These are phyloP conservation scores for Kodamaea lidongshanica DNA, from an alignment of 805 yeast species.

Conservation along the genomic window DNA sequence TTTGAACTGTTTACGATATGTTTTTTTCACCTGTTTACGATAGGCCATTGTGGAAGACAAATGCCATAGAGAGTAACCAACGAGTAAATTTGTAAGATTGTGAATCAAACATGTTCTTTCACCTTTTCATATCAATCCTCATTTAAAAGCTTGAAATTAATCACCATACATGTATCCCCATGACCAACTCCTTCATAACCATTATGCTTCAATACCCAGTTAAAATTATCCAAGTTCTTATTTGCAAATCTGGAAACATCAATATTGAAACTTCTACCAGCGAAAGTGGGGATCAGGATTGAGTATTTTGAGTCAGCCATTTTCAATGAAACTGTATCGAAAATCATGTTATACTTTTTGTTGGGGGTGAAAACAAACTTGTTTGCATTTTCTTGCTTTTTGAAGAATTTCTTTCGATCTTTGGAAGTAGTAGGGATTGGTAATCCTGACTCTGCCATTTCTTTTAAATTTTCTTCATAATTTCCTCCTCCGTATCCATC, in stretches of 20 bases:
- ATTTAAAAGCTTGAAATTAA: conserved; percentile 33
- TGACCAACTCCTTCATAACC: conserved; percentile 28
- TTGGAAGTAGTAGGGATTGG: conserved; percentile 27
- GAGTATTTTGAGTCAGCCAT: conserved; percentile 45
- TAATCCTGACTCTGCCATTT: conserved; percentile 15
- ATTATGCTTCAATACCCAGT: conserved; percentile 39
- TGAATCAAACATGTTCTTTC: not conserved
- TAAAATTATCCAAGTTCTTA: conserved; percentile 39
- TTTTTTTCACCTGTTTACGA: no score
- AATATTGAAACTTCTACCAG: conserved; percentile 40
- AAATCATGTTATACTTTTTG: conserved; percentile 41
- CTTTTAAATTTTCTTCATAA: conserved; percentile 22
- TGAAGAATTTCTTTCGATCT: conserved; percentile 42
- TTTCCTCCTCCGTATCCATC: conserved; percentile 9
- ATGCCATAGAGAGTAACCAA: no score
- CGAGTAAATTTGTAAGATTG: conserved; percentile 1
- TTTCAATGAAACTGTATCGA: conserved; percentile 49
- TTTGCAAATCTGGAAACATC: conserved; percentile 39
- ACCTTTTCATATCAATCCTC: conserved; percentile 19
- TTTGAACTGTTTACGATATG: no score
- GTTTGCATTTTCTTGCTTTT: conserved; percentile 30
- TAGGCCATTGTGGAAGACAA: no score
- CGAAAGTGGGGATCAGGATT: conserved; percentile 45
- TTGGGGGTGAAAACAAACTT: conserved; percentile 36
- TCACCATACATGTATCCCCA: conserved; percentile 29